These are phyloP conservation scores for Globisporangium perplexum DNA, from an alignment of 352 stramenopile genomes.

Conservation along the genomic window DNA sequence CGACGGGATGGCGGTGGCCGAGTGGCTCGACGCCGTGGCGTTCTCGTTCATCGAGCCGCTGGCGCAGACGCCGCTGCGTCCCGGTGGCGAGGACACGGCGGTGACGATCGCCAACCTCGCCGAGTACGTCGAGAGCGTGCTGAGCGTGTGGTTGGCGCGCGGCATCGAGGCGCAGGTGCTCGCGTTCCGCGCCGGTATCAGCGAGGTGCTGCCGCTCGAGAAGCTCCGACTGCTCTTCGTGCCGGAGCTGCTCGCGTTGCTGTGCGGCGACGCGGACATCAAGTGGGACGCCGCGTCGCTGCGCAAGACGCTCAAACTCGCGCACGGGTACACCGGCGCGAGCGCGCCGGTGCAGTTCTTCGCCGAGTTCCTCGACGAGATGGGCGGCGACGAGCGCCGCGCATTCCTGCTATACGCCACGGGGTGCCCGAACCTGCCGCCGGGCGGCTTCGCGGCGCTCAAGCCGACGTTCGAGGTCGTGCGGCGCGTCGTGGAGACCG, in stretches of 20 bases:
- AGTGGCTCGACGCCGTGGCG: conserved; percentile 61
- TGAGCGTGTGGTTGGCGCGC: conserved; percentile 54
- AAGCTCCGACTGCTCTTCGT: conserved; percentile 74
- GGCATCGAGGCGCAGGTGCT: conserved; percentile 60
- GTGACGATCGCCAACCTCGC: conserved; percentile 55
- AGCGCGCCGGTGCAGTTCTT: conserved; percentile 66
- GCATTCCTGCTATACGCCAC: conserved; percentile 79
- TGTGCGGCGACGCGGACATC: conserved; percentile 75
- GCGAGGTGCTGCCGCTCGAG: conserved; percentile 59
- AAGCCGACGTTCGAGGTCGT: conserved; percentile 80
- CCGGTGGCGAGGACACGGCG: conserved; percentile 28
- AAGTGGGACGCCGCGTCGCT: conserved; percentile 62
- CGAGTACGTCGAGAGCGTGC: conserved; percentile 50
- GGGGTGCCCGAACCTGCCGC: conserved; percentile 74
- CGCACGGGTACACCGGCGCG: conserved; percentile 79
- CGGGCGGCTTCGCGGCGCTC: conserved; percentile 60
- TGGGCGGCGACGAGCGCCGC: conserved; percentile 50
- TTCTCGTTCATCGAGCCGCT: conserved; percentile 80
- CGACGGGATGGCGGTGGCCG: conserved; percentile 34
- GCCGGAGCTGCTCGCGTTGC: conserved; percentile 49
- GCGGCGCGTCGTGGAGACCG: conserved; percentile 58
- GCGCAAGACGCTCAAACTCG: conserved; percentile 66
- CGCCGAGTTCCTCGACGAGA: conserved; percentile 61
- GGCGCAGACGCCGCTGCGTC: conserved; percentile 54
- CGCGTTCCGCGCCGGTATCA: conserved; percentile 73